Evolutionary conservation across 331 rosid species (phyloP).

Genomic region (Ulmus americana): DNA sequence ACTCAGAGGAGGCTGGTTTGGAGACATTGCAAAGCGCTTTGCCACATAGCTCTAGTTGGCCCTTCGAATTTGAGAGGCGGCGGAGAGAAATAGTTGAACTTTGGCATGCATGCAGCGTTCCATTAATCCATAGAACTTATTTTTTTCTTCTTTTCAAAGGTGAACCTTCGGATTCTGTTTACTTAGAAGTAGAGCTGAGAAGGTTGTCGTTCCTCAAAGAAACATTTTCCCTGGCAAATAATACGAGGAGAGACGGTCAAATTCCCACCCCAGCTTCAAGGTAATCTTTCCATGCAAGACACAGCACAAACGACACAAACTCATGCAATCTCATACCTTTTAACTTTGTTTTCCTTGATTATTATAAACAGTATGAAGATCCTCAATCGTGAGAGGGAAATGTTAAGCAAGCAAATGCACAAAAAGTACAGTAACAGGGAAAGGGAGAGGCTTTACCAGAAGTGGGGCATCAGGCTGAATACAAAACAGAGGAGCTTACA

Average conservation of each 20-base stretch:
- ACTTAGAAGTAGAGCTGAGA: slow-evolving; percentile 70
- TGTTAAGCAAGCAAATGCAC: slow-evolving; percentile 64
- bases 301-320: neutral
- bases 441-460: slow-evolving; percentile 50
- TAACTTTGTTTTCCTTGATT: neutral
- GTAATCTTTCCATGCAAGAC: slow-evolving; percentile 29
- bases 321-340: neutral
- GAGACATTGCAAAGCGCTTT: slow-evolving; percentile 14
- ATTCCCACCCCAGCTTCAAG: slow-evolving; percentile 53
- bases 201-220: slow-evolving; percentile 61
- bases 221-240: slow-evolving; percentile 37
- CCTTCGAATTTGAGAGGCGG: slow-evolving; percentile 46
- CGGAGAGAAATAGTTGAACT: slow-evolving; percentile 58
- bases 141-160: slow-evolving; percentile 79
- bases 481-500: slow-evolving; percentile 66
- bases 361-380: slow-evolving; percentile 39
- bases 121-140: slow-evolving; percentile 70
- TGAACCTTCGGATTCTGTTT: slow-evolving; percentile 63
- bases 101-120: slow-evolving; percentile 69
- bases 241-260: slow-evolving; percentile 22
- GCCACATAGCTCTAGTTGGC: slow-evolving; percentile 23
- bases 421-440: slow-evolving; percentile 53
- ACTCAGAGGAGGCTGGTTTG: slow-evolving; percentile 17
- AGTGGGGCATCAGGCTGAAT: slow-evolving; percentile 59
- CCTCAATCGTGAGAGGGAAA: slow-evolving; percentile 66